phyloP scores from a whole-genome alignment of 31 red algal genomes.

The Porphyra umbilicalis region DNA sequence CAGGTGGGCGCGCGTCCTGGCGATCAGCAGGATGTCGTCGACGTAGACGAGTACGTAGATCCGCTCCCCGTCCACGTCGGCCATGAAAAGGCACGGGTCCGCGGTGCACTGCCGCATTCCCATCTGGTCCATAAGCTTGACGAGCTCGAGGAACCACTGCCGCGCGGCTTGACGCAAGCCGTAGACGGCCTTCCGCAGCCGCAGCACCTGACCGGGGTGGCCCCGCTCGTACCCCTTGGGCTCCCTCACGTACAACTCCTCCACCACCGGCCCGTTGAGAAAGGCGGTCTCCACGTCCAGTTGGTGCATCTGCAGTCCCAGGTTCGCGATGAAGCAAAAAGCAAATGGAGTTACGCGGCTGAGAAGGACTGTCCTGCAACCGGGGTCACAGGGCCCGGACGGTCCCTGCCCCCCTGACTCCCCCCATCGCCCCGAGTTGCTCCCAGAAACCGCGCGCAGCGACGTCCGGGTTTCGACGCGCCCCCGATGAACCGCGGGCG shows the following conservation, averaged over 20 bases:
- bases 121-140: conserved; percentile 1
- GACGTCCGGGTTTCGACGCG: too few species aligned
- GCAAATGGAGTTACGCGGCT: too few species aligned
- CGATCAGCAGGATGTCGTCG: conserved; percentile 18
- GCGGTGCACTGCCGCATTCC: background rate
- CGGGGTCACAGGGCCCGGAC: too few species aligned
- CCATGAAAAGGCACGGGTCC: conserved; percentile 4
- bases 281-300: conserved; percentile 26
- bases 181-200: conserved; percentile 6
- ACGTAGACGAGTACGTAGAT: conserved; percentile 22
- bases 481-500: too few species aligned
- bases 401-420: too few species aligned
- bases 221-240: background rate
- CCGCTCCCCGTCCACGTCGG: background rate
- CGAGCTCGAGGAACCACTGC: background rate
- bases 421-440: too few species aligned
- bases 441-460: too few species aligned
- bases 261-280: conserved; percentile 11
- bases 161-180: conserved; percentile 7
- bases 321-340: too few species aligned
- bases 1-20: background rate
- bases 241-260: conserved; percentile 3
- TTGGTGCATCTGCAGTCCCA: too few species aligned
- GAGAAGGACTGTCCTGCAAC: too few species aligned
- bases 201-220: background rate